Conservation (phyloP, 169 alveolate genomes). For the Neospora caninum region DNA sequence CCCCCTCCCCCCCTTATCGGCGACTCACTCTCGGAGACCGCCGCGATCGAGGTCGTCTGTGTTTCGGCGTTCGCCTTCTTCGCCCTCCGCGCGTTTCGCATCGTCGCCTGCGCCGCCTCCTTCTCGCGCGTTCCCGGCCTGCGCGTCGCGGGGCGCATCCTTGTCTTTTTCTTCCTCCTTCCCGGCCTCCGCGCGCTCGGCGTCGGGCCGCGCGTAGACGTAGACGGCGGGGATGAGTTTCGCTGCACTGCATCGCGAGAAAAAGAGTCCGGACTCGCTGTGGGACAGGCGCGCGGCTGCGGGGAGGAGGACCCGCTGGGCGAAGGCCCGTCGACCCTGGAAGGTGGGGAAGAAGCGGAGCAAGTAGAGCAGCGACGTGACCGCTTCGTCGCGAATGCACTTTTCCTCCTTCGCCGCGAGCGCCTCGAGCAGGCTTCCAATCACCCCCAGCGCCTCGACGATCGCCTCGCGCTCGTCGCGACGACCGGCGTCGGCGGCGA, state of each 20-base stretch:
- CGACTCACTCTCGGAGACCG: background rate
- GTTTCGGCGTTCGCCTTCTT: background rate
- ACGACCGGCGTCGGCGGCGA: background rate
- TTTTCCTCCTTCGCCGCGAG: slow-evolving; percentile 61
- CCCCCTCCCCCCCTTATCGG: background rate
- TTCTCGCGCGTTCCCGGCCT: no score
- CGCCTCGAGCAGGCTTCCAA: slow-evolving; percentile 7
- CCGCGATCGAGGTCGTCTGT: background rate
- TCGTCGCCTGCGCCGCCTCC: no score
- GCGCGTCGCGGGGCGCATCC: background rate
- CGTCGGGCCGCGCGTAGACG: background rate
- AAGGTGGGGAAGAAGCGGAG: background rate
- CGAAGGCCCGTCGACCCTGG: background rate
- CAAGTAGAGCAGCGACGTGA: background rate
- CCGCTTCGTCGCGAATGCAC: slow-evolving; percentile 56
- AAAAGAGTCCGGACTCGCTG: background rate
- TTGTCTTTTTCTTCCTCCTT: background rate
- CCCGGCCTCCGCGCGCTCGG: background rate
- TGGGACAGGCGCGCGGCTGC: background rate
- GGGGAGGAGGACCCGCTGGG: background rate
- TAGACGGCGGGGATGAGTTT: slow-evolving; percentile 28
- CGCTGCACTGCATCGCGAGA: slow-evolving; percentile 19
- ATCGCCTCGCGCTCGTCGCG: background rate
- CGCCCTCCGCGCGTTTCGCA: background rate
- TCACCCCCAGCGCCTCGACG: background rate